Evolutionary conservation across 345 rosid genomes (phyloP).

Genomic region (Hevea brasiliensis): DNA sequence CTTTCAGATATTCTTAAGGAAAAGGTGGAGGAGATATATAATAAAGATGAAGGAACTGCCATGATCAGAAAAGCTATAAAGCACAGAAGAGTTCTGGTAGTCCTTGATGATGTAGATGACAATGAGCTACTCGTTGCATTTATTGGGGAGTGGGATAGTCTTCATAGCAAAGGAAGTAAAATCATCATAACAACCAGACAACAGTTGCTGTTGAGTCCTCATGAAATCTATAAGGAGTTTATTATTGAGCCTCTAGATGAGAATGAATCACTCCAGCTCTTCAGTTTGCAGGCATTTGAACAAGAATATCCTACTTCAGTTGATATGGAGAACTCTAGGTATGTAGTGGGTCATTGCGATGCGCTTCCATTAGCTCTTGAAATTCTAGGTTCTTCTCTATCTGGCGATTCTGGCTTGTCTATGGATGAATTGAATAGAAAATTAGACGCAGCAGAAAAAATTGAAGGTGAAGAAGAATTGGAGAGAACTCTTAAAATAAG

Average conservation of each 20-base stretch:
- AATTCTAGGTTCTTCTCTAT: not conserved
- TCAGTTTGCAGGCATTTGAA: not conserved
- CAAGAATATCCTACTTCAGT: not conserved
- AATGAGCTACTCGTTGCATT: not conserved
- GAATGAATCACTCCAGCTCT: not conserved
- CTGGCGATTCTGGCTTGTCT: not conserved
- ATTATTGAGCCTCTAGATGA: not conserved
- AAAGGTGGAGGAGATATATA: not conserved
- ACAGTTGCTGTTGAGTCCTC: not conserved
- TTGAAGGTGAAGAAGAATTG: not conserved
- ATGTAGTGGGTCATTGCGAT: not conserved
- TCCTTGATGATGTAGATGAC: not conserved
- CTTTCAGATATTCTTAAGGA: constrained; percentile 12
- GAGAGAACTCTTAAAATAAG: not conserved
- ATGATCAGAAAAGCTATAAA: not conserved
- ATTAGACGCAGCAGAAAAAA: not conserved
- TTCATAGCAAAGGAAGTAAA: not conserved
- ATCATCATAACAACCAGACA: not conserved
- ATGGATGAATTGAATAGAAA: constrained; percentile 15
- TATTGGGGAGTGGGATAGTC: not conserved
- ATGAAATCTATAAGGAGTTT: not conserved
- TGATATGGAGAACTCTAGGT: not conserved
- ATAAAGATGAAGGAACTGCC: not conserved
- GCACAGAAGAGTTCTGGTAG: not conserved
- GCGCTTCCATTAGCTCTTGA: not conserved